A percentile compares a stretch with the other conserved stretches of the same genome.
Evolutionary conservation across 805 yeast species (phyloP).

Genomic region (Clavispora phyllophila): DNA sequence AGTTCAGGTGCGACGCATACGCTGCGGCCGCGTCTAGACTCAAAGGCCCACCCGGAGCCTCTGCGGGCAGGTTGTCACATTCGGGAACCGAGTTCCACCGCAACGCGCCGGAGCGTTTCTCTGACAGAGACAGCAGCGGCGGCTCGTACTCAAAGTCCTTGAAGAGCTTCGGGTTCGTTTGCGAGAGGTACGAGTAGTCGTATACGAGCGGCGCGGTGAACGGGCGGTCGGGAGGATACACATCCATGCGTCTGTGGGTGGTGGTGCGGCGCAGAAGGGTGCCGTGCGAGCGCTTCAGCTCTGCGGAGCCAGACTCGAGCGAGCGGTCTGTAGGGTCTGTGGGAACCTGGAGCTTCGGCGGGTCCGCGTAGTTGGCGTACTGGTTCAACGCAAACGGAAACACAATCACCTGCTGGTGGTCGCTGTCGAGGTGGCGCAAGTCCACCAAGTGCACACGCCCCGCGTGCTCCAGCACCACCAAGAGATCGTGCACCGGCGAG

Average conservation of each 20-base stretch:
- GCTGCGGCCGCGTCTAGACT: background rate
- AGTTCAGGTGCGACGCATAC: background rate
- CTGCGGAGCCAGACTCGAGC: no score
- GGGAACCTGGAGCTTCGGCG: no score
- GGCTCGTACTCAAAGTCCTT: constrained; percentile 32
- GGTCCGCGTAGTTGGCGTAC: constrained; percentile 16
- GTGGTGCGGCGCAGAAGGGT: background rate
- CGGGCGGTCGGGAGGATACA: constrained; percentile 8
- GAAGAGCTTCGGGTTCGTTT: constrained; percentile 34
- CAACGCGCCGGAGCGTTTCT: no score
- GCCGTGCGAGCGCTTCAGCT: no score
- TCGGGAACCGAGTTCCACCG: background rate
- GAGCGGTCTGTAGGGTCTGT: no score
- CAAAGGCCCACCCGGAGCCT: background rate
- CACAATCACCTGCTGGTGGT: constrained; percentile 54
- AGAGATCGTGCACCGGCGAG: constrained; percentile 68
- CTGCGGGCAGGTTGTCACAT: constrained; percentile 2
- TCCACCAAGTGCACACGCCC: constrained; percentile 85
- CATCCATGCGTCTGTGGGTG: constrained; percentile 5
- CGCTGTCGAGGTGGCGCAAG: constrained; percentile 50
- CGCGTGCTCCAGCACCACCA: constrained; percentile 76
- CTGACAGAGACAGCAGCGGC: no score
- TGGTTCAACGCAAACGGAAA: constrained; percentile 51
- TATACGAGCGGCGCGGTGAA: constrained; percentile 37
- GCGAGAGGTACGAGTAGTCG: constrained; percentile 35